Evolutionary conservation across 2,329 filamentous ascomycete species (phyloP).

Genomic region (Cryphonectria carpinicola): DNA sequence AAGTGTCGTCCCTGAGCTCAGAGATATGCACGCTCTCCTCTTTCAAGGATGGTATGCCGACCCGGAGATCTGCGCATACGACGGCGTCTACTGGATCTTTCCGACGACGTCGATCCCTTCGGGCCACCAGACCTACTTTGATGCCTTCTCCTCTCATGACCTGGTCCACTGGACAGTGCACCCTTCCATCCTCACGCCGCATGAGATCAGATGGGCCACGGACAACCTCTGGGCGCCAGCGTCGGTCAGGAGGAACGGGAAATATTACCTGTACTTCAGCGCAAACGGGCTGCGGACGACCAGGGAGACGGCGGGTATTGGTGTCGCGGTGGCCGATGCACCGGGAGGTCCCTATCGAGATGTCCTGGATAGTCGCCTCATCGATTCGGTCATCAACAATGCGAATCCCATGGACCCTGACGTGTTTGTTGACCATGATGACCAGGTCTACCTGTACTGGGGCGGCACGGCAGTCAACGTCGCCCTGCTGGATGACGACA

Average conservation of each 20-base stretch:
- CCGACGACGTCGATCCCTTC: constrained; percentile 50
- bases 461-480: constrained; percentile 20
- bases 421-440: constrained; percentile 46
- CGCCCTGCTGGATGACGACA: constrained; percentile 20
- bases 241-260: constrained; percentile 43
- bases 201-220: constrained; percentile 46
- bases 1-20: not conserved
- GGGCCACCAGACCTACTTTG: constrained; percentile 51
- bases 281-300: constrained; percentile 50
- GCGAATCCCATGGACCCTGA: constrained; percentile 52
- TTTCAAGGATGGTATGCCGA: constrained; percentile 45
- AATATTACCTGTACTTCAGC: constrained; percentile 54
- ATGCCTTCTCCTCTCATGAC: constrained; percentile 54
- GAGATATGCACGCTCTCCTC: not conserved
- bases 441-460: constrained; percentile 40
- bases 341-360: constrained; percentile 44
- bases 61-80: constrained; percentile 51
- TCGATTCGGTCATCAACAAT: constrained; percentile 47
- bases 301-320: constrained; percentile 44
- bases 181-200: constrained; percentile 45
- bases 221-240: constrained; percentile 53
- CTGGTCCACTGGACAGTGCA: constrained; percentile 54
- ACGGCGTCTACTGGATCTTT: constrained; percentile 51
- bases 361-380: constrained; percentile 44
- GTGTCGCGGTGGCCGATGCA: constrained; percentile 42